Evolutionary conservation across 2,329 filamentous ascomycete species (phyloP).

Genomic region (Sporothrix curviconia): DNA sequence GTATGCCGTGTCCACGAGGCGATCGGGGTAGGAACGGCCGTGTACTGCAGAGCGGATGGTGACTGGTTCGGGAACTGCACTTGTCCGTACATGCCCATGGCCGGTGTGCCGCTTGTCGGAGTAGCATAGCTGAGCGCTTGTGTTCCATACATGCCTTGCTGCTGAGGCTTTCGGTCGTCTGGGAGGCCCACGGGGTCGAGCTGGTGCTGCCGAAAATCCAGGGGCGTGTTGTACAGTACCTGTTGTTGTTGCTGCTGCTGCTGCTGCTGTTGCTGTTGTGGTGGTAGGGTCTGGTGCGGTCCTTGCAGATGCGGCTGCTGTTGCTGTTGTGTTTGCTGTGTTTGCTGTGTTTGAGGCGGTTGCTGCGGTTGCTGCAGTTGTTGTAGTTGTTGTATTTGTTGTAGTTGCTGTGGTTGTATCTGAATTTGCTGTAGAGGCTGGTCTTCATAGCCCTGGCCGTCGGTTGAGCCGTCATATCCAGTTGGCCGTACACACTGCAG

Average conservation of each 20-base stretch:
- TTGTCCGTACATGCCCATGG: slow-evolving; percentile 36
- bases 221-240: slow-evolving; percentile 34
- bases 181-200: neutral
- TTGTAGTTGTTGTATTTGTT: slow-evolving; percentile 30
- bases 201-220: slow-evolving; percentile 15
- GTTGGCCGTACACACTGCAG: slow-evolving; percentile 88
- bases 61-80: slow-evolving; percentile 43
- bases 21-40: slow-evolving; percentile 43
- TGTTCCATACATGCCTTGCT: slow-evolving; percentile 41
- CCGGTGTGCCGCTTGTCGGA: slow-evolving; percentile 27
- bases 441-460: slow-evolving; percentile 44
- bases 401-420: slow-evolving; percentile 22
- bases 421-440: slow-evolving; percentile 40
- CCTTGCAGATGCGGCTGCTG: slow-evolving; percentile 25
- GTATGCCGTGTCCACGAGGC: slow-evolving; percentile 40
- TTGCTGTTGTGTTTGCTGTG: slow-evolving; percentile 24
- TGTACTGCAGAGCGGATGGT: slow-evolving; percentile 47
- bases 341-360: slow-evolving; percentile 23
- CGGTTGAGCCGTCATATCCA: slow-evolving; percentile 60
- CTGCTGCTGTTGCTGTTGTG: slow-evolving; percentile 17
- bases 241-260: slow-evolving; percentile 31
- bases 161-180: slow-evolving; percentile 28
- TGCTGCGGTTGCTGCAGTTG: slow-evolving; percentile 32
- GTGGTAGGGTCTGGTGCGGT: slow-evolving; percentile 28
- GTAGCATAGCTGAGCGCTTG: slow-evolving; percentile 40